Evolutionary conservation across 2,329 filamentous ascomycete species (phyloP), one percentile per base, ranked within the genome.

Genomic region (Epichloe sp.): DNA sequence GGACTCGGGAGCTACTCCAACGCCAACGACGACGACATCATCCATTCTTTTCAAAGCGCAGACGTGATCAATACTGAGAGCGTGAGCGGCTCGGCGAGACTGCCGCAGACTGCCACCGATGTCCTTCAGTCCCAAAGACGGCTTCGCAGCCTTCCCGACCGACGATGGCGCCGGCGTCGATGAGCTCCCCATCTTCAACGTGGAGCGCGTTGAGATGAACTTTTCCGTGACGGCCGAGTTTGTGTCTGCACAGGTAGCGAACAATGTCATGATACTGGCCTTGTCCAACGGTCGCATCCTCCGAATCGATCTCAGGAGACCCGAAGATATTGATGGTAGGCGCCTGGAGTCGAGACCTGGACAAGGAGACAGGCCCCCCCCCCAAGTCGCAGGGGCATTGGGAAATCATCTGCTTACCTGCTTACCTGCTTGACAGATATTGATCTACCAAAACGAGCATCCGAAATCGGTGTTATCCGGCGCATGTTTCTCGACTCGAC

Each of bases 401-500:
- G 40, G 12, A n/a, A 35, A 17, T 23, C 36, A 17, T 35, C 8
- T 23, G 23, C 49, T 56, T 40, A 53, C n/a, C 40, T 41, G 10
- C 38, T 49, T 17, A 37, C 12, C 5, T 3, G 43, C 35, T 12
- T 42, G 10, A 26, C 60, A 95, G 91, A 98, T 69, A 95, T 98
- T 66, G 93, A 98, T 67, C 80, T 98, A 7, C 93, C 93, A 38
- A 95, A 94, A 72, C 93, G 91, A 62, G 81, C 88, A 15, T 85
- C 88, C 38, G 91, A 98, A 66, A 80, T 93, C 53, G 93, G 93
- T 58, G 79, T 95, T 49, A 97, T 98, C 63, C 84, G 86, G 59
- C 88, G 86, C 72, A 88, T 98, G 79, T 98, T 98, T 71, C 85
- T 98, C 63, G 93, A 98, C 63, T 91, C 93, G 31, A 95, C 91